Percentiles rank a stretch among this genome's conserved stretches.
Evolutionary conservation across 768 basidiomycete genomes (phyloP).

Genomic region (Flagelloscypha sp.): DNA sequence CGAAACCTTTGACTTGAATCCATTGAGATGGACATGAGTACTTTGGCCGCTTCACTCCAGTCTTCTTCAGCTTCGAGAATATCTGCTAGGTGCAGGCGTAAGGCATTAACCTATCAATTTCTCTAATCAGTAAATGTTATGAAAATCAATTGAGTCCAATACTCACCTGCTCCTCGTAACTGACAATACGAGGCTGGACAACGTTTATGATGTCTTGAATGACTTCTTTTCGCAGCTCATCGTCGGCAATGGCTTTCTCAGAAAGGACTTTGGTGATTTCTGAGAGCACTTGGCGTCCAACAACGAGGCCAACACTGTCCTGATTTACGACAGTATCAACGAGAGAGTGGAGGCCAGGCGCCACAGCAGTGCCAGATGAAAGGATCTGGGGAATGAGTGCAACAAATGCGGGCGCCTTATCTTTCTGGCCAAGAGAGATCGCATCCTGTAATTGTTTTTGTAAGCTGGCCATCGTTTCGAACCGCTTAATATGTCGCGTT

Average conservation of each 20-base stretch:
- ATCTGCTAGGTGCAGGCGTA: constrained; percentile 88
- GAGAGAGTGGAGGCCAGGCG: constrained; percentile 56
- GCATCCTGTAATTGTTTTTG: no score
- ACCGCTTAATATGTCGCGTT: no score
- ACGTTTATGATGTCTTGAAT: constrained; percentile 67
- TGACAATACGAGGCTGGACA: constrained; percentile 73
- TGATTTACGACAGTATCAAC: constrained; percentile 79
- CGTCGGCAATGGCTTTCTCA: constrained; percentile 43
- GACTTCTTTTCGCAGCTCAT: constrained; percentile 57
- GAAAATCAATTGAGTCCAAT: constrained; percentile 2
- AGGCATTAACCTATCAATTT: constrained; percentile 56
- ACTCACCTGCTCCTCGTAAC: constrained; percentile 91
- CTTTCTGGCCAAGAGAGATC: constrained; percentile 72
- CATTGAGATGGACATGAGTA: constrained; percentile 86
- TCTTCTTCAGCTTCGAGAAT: constrained; percentile 84
- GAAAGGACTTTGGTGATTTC: constrained; percentile 70
- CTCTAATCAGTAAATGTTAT: constrained; percentile 3
- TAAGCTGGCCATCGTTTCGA: no score
- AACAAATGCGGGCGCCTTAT: constrained; percentile 72
- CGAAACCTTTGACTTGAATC: constrained; percentile 78
- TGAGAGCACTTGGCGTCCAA: constrained; percentile 79
- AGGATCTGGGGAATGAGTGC: constrained; percentile 61
- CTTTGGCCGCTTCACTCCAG: constrained; percentile 87
- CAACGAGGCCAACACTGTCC: constrained; percentile 75
- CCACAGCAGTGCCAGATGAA: constrained; percentile 37